Conservation (phyloP, 2,329 filamentous ascomycete genomes). For the Onygenales sp. region DNA sequence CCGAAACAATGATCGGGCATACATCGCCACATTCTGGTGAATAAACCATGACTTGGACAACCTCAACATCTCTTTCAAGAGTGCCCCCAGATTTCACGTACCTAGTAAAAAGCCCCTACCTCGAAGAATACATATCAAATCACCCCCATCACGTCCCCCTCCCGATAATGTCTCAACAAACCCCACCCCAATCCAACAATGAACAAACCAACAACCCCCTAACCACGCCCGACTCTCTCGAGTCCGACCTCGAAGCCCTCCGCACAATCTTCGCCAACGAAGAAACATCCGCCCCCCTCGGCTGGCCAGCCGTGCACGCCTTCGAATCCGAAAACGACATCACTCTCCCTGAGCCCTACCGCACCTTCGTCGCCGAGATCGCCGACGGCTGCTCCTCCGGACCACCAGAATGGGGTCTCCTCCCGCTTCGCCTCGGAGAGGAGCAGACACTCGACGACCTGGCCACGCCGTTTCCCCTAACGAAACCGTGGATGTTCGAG, state of each 20-base stretch:
- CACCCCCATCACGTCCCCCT: no score
- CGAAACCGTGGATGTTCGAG: not conserved
- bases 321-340: not conserved
- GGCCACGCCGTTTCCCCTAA: not conserved
- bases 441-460: not conserved
- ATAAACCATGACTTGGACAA: no score
- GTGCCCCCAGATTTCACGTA: no score
- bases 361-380: slow-evolving; percentile 3
- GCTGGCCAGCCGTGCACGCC: not conserved
- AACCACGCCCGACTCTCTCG: no score
- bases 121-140: no score
- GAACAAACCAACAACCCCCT: no score
- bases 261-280: not conserved
- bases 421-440: not conserved
- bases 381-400: not conserved
- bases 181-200: no score
- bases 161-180: no score
- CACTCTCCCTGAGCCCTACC: slow-evolving; percentile 1
- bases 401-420: not conserved
- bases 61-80: no score
- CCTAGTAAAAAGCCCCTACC: no score
- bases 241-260: not conserved
- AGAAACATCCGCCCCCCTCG: not conserved
- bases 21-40: no score
- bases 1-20: no score